phyloP scores from a whole-genome alignment of 2,329 filamentous ascomycete genomes.

The Macrophomina tecta region DNA sequence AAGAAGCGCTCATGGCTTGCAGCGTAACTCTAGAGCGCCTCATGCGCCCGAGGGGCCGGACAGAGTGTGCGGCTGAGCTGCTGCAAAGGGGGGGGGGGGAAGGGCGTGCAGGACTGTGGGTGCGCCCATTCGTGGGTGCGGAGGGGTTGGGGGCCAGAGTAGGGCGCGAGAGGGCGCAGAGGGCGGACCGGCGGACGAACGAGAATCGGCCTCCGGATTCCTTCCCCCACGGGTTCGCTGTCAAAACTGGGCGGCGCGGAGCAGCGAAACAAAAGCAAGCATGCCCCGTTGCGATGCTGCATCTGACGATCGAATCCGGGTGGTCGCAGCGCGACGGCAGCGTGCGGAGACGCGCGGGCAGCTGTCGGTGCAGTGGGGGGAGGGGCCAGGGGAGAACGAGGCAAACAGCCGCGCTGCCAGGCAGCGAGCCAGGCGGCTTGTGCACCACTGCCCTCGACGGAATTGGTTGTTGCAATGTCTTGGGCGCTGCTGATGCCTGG shows the following conservation, averaged over 20 bases:
- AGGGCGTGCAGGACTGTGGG: slow-evolving; percentile 3
- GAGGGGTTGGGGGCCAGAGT: slow-evolving; percentile 6
- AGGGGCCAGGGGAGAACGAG: slow-evolving; percentile 7
- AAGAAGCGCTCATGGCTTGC: slow-evolving; percentile 13
- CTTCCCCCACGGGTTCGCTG: slow-evolving; percentile 21
- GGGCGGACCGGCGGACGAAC: slow-evolving; percentile 13
- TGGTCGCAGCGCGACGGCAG: background rate
- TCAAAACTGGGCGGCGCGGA: background rate
- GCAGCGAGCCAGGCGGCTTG: slow-evolving; percentile 13
- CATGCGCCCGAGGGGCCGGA: slow-evolving; percentile 10
- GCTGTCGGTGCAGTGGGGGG: background rate
- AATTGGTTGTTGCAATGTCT: slow-evolving; percentile 21
- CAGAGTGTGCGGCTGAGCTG: slow-evolving; percentile 20
- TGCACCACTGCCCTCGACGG: slow-evolving; percentile 14
- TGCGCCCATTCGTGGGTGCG: slow-evolving; percentile 13
- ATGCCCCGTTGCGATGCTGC: slow-evolving; percentile 4
- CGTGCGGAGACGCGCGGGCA: slow-evolving; percentile 9
- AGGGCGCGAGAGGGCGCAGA: slow-evolving; percentile 4
- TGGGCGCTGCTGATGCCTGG: slow-evolving; percentile 24
- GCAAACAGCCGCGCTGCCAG: slow-evolving; percentile 20
- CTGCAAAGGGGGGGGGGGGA: background rate
- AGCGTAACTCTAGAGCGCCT: slow-evolving; percentile 14
- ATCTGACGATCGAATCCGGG: background rate
- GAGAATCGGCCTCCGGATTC: background rate
- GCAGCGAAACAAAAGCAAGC: slow-evolving; percentile 20